Percentiles rank a stretch among this genome's conserved stretches.
phyloP scores from a whole-genome alignment of 2,329 filamentous ascomycete genomes.

The Calycina herbarum region DNA sequence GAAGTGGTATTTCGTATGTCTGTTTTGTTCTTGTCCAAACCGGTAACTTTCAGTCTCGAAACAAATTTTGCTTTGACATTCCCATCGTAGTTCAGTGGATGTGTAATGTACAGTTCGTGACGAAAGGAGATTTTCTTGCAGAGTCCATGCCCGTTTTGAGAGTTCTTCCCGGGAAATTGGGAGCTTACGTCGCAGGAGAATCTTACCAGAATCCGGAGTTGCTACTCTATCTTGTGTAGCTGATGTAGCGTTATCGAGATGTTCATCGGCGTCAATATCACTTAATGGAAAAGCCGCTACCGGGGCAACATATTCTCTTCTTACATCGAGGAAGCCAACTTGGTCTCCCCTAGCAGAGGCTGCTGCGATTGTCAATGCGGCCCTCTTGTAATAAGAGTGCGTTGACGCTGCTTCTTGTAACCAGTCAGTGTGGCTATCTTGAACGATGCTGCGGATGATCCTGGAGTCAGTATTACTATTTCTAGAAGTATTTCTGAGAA shows the following conservation, averaged over 20 bases:
- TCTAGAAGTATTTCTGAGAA: too few species aligned
- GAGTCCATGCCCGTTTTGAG: too few species aligned
- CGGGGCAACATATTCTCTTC: neutral
- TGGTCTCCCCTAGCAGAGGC: neutral
- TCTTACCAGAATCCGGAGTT: neutral
- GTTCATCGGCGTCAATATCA: neutral
- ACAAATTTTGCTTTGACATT: too few species aligned
- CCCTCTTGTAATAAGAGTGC: neutral
- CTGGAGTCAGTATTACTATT: too few species aligned
- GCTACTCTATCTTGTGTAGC: neutral
- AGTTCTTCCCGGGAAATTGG: neutral
- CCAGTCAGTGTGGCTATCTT: neutral
- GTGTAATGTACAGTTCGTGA: too few species aligned
- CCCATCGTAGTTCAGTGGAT: too few species aligned
- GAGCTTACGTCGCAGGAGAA: neutral
- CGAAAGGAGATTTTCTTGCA: too few species aligned
- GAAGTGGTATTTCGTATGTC: too few species aligned
- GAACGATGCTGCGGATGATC: neutral
- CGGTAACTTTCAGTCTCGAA: too few species aligned
- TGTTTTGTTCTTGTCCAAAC: too few species aligned
- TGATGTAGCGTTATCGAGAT: neutral
- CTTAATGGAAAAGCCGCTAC: neutral
- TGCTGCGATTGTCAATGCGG: neutral
- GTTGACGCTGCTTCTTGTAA: neutral
- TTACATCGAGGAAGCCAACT: neutral